A percentile compares a stretch with the other conserved stretches of the same genome.
Evolutionary conservation across 1,139 yeast species (phyloP).

Genomic region (Blastobotrys capitulatus): DNA sequence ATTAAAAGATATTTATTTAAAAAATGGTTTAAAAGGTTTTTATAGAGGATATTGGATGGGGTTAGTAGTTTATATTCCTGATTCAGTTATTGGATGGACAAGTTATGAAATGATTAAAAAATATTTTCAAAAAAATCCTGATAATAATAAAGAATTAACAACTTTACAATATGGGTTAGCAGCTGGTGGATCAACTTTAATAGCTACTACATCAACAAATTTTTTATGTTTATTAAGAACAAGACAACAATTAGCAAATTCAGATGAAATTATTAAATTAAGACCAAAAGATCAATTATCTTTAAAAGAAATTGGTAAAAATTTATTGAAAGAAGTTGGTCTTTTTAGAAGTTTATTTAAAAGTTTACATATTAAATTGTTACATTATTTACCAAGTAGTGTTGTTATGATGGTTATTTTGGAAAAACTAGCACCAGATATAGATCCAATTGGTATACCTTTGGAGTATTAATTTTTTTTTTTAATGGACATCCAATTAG

Average conservation of each 20-base stretch:
- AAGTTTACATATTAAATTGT: conserved; percentile 32
- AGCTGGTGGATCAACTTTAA: conserved; percentile 27
- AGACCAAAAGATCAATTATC: conserved; percentile 34
- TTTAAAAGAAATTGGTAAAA: conserved; percentile 27
- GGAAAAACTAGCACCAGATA: conserved; percentile 18
- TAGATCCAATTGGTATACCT: neutral
- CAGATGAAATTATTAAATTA: conserved; percentile 30
- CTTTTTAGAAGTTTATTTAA: conserved; percentile 28
- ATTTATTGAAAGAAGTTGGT: conserved; percentile 33
- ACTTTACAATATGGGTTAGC: conserved; percentile 31
- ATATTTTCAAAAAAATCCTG: neutral
- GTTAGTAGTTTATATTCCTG: conserved; percentile 32
- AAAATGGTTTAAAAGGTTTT: conserved; percentile 35
- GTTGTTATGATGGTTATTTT: conserved; percentile 34
- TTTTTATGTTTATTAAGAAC: conserved; percentile 37
- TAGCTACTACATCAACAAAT: conserved; percentile 32
- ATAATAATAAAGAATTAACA: conserved; percentile 13
- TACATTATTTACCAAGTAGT: conserved; percentile 33
- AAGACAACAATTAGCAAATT: conserved; percentile 36
- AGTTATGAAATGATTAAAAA: conserved; percentile 26
- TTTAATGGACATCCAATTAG: too few relatives aligned
- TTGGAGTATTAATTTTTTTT: neutral
- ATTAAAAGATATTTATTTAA: conserved; percentile 22
- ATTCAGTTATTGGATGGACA: conserved; percentile 34
- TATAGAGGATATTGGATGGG: conserved; percentile 39